Evolutionary conservation across 2,329 filamentous ascomycete species (phyloP).

Genomic region (Bipolaris zeicola): DNA sequence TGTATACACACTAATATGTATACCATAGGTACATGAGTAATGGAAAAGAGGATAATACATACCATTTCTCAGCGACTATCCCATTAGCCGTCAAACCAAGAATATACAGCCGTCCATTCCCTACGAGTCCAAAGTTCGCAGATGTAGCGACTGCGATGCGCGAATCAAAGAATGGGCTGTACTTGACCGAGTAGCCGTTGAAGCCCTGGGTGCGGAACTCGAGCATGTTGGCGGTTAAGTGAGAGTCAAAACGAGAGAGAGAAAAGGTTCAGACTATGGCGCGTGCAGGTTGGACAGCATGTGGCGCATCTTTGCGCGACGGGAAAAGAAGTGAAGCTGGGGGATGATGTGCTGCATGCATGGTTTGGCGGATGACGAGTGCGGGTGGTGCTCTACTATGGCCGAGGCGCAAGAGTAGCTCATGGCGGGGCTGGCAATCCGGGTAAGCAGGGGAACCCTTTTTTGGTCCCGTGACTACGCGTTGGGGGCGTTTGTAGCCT

Average conservation of each 20-base stretch:
- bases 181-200: conserved; percentile 97
- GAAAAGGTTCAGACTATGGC: conserved; percentile 13
- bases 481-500: conserved; percentile 3
- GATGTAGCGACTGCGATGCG: conserved; percentile 86
- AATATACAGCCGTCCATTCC: conserved; percentile 88
- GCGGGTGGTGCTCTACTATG: conserved; percentile 7
- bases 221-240: conserved; percentile 66
- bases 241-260: neutral
- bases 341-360: conserved; percentile 18
- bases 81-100: conserved; percentile 82
- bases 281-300: conserved; percentile 11
- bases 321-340: conserved; percentile 16
- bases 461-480: conserved; percentile 24
- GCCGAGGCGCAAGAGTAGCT: conserved; percentile 28
- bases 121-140: conserved; percentile 96
- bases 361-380: conserved; percentile 26
- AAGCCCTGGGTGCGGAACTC: conserved; percentile 92
- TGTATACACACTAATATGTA: neutral
- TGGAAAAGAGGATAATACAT: conserved; percentile 12
- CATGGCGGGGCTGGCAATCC: conserved; percentile 23
- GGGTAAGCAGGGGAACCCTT: neutral
- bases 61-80: conserved; percentile 84
- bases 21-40: neutral
- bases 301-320: conserved; percentile 24
- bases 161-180: conserved; percentile 97